phyloP scores from a whole-genome alignment of 2,329 filamentous ascomycete species.

The Arthrobotrys entomopaga region DNA sequence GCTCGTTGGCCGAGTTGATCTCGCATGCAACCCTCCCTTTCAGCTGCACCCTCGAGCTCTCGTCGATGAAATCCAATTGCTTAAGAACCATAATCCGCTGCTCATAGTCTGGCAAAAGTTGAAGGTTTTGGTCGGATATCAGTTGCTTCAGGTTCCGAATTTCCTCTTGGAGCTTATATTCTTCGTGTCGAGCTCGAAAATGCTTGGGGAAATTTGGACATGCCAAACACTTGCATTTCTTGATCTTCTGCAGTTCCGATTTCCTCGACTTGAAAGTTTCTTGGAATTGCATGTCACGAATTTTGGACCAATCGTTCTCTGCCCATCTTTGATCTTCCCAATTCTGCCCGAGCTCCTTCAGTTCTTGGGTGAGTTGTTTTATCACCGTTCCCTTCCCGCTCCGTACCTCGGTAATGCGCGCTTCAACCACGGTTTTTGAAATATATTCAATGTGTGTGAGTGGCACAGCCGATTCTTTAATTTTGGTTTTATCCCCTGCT shows the following conservation, averaged over 20 bases:
- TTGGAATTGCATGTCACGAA: conserved; percentile 83
- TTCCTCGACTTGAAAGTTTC: conserved; percentile 79
- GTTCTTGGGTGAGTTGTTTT: conserved; percentile 73
- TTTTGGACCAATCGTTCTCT: conserved; percentile 81
- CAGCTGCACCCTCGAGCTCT: conserved; percentile 84
- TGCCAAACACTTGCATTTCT: conserved; percentile 72
- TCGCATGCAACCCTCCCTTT: conserved; percentile 99
- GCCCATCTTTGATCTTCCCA: conserved; percentile 83
- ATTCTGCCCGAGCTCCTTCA: conserved; percentile 74
- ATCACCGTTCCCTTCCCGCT: conserved; percentile 65
- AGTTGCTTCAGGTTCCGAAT: conserved; percentile 86
- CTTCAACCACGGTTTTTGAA: conserved; percentile 73
- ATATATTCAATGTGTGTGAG: conserved; percentile 85
- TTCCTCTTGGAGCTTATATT: conserved; percentile 95
- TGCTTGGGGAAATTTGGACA: conserved; percentile 89
- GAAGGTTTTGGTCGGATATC: conserved; percentile 95
- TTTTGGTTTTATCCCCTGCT: conserved; percentile 73
- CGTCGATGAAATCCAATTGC: conserved; percentile 91
- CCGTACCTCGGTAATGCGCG: conserved; percentile 63
- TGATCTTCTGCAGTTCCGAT: conserved; percentile 72
- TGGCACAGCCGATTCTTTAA: conserved; percentile 70
- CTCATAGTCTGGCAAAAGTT: conserved; percentile 94
- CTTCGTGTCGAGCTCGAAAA: conserved; percentile 94
- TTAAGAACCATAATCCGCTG: conserved; percentile 91
- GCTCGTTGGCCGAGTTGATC: conserved; percentile 94